A percentile compares a stretch with the other conserved stretches of the same genome.
Conservation (phyloP, 352 stramenopile species). For the Phytophthora kernoviae region DNA sequence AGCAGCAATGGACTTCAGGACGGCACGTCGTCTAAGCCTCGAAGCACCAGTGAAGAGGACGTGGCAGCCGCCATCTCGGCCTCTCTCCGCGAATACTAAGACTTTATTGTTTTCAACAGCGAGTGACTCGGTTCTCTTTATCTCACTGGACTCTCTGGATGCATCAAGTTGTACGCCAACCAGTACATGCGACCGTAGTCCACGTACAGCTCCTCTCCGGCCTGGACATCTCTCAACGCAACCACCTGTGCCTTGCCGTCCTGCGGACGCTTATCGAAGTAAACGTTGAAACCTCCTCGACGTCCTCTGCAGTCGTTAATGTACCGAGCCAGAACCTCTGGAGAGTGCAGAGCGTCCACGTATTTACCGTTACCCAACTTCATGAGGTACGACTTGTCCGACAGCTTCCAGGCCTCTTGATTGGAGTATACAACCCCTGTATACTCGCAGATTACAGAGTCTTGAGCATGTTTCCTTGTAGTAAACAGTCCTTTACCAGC, state of each 20-base stretch:
- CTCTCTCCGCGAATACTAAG: slow-evolving; percentile 68
- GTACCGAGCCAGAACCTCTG: slow-evolving; percentile 62
- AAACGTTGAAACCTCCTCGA: slow-evolving; percentile 67
- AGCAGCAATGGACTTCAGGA: slow-evolving; percentile 35
- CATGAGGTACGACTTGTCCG: slow-evolving; percentile 84
- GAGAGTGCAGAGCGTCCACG: slow-evolving; percentile 63
- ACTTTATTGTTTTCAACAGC: background rate
- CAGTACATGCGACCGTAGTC: slow-evolving; percentile 88
- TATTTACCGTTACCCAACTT: slow-evolving; percentile 78
- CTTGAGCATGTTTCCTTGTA: slow-evolving; percentile 26
- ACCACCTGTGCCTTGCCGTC: slow-evolving; percentile 60
- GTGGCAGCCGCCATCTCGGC: slow-evolving; percentile 67
- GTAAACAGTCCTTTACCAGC: slow-evolving; percentile 64
- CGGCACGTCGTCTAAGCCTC: slow-evolving; percentile 29
- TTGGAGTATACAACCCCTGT: slow-evolving; percentile 44
- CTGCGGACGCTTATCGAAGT: slow-evolving; percentile 66
- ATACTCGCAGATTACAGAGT: slow-evolving; percentile 51
- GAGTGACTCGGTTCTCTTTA: slow-evolving; percentile 15
- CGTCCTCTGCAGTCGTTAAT: slow-evolving; percentile 82
- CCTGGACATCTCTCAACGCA: slow-evolving; percentile 58
- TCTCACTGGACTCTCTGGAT: slow-evolving; percentile 56
- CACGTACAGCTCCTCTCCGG: slow-evolving; percentile 75
- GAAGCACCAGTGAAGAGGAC: slow-evolving; percentile 59
- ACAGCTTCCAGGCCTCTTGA: slow-evolving; percentile 51
- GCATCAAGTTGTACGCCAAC: slow-evolving; percentile 76